These are phyloP conservation scores for Penicillium sp. DNA, from an alignment of 2,329 filamentous ascomycete genomes.

Conservation along the genomic window DNA sequence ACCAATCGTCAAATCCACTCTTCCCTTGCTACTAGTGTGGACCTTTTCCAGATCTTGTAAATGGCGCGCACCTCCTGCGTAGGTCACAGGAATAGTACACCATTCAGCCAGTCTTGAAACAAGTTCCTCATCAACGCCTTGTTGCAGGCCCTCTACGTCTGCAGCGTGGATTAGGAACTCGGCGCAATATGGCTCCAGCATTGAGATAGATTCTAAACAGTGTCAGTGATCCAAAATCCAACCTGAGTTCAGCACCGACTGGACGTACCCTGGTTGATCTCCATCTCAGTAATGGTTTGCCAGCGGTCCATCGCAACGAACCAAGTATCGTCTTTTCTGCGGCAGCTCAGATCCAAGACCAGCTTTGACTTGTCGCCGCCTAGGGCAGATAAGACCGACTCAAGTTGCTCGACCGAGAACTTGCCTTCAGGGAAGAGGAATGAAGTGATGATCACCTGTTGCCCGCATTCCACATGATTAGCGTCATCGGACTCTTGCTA, in stretches of 20 bases:
- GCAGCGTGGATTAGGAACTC: constrained; percentile 97
- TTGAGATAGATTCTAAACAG: constrained; percentile 69
- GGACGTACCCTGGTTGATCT: constrained; percentile 73
- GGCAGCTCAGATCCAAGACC: constrained; percentile 92
- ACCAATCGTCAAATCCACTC: constrained; percentile 90
- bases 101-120: constrained; percentile 74
- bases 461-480: constrained; percentile 21
- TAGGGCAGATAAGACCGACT: constrained; percentile 69
- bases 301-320: constrained; percentile 99
- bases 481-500: constrained; percentile 11
- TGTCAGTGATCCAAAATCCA: constrained; percentile 7
- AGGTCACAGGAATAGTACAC: constrained; percentile 91
- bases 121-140: constrained; percentile 82
- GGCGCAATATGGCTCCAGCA: constrained; percentile 85
- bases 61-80: constrained; percentile 86
- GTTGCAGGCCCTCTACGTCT: constrained; percentile 91
- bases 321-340: constrained; percentile 73
- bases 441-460: constrained; percentile 93
- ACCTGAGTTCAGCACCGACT: background rate
- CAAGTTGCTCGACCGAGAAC: constrained; percentile 74
- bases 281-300: constrained; percentile 97
- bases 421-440: constrained; percentile 82
- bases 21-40: constrained; percentile 71
- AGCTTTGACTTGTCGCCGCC: constrained; percentile 73
- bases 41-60: constrained; percentile 81